phyloP scores from a whole-genome alignment of 108 stramenopile species.

The Skeletonema costatum region DNA sequence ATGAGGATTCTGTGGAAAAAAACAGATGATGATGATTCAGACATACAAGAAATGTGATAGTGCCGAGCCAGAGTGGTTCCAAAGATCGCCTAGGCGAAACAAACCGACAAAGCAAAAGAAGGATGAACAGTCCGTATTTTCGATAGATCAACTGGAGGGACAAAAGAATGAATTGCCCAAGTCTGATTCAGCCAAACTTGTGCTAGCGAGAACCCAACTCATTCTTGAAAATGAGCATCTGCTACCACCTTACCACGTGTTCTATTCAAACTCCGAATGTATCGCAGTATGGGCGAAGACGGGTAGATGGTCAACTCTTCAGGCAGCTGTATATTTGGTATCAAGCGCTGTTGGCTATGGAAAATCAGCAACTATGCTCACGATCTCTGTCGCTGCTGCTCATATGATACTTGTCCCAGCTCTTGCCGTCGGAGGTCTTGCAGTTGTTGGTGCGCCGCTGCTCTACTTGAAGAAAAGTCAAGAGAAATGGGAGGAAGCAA shows the following conservation, averaged over 20 bases:
- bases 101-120: conserved; percentile 5
- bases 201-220: conserved; percentile 49
- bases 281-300: conserved; percentile 59
- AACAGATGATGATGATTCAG: neutral
- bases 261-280: conserved; percentile 45
- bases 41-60: neutral
- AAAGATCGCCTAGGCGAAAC: conserved; percentile 7
- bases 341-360: conserved; percentile 43
- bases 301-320: conserved; percentile 54
- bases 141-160: conserved; percentile 29
- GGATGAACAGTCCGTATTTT: conserved; percentile 48
- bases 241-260: conserved; percentile 53
- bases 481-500: conserved; percentile 48
- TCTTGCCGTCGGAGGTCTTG: conserved; percentile 43
- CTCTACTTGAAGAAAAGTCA: conserved; percentile 41
- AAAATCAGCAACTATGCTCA: conserved; percentile 52
- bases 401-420: conserved; percentile 47
- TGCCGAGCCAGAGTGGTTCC: conserved; percentile 42
- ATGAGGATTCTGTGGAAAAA: neutral
- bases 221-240: conserved; percentile 52
- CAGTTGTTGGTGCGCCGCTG: conserved; percentile 42
- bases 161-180: conserved; percentile 31
- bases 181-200: conserved; percentile 53
- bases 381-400: conserved; percentile 44
- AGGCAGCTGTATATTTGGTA: conserved; percentile 50